phyloP scores from a whole-genome alignment of 805 yeast genomes.

The Kockiozyma suomiensis region DNA sequence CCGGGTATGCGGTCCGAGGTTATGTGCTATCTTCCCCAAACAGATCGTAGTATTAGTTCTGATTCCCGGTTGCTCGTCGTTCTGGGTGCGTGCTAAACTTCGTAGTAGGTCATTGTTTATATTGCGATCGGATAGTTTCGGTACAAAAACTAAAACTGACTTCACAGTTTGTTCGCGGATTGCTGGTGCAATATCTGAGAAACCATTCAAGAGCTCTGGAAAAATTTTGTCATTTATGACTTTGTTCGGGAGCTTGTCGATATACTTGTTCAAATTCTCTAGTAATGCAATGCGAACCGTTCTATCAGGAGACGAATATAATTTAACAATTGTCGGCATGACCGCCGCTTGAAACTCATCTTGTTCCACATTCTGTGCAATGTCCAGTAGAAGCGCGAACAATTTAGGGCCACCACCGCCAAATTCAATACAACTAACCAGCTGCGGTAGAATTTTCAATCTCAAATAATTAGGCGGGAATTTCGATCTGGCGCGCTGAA shows the following conservation, averaged over 20 bases:
- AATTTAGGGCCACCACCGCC: constrained; percentile 41
- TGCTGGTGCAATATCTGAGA: constrained; percentile 79
- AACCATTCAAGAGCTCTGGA: constrained; percentile 72
- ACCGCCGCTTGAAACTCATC: constrained; percentile 48
- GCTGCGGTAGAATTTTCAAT: constrained; percentile 69
- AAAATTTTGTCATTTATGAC: constrained; percentile 73
- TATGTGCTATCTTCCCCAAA: constrained; percentile 64
- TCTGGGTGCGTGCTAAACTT: constrained; percentile 77
- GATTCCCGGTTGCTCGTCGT: constrained; percentile 73
- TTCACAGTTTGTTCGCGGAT: constrained; percentile 80
- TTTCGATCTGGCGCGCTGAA: constrained; percentile 44
- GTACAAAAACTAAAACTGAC: constrained; percentile 49
- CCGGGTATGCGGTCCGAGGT: constrained; percentile 58
- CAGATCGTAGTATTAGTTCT: constrained; percentile 75
- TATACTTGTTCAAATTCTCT: constrained; percentile 59
- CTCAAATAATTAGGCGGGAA: constrained; percentile 60
- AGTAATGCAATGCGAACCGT: constrained; percentile 74
- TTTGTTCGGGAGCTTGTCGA: constrained; percentile 53
- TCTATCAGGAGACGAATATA: constrained; percentile 71
- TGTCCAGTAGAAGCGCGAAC: constrained; percentile 41
- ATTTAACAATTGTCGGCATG: constrained; percentile 64
- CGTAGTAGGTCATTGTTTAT: constrained; percentile 83
- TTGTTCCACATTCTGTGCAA: constrained; percentile 40
- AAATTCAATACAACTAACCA: constrained; percentile 50
- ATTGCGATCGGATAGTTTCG: constrained; percentile 73